These are phyloP conservation scores for Alternaria panax DNA, from an alignment of 2,329 filamentous ascomycete species.

Conservation along the genomic window DNA sequence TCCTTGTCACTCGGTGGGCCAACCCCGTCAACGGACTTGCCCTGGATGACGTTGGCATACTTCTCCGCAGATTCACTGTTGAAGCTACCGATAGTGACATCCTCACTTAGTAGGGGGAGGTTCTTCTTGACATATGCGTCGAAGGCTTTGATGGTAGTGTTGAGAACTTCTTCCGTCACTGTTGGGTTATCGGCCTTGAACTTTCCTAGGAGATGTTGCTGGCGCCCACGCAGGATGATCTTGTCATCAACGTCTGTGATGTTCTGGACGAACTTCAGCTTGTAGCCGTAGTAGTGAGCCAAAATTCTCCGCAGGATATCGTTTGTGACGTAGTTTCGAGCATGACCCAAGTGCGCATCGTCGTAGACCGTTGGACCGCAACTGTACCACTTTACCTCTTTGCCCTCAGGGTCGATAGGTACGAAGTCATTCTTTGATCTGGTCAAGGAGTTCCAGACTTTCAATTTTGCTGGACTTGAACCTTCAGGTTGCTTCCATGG, in stretches of 20 bases:
- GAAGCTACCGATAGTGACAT: slow-evolving; percentile 57
- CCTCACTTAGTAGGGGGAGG: slow-evolving; percentile 58
- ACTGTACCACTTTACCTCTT: slow-evolving; percentile 83
- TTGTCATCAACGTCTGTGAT: slow-evolving; percentile 70
- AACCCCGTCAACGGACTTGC: slow-evolving; percentile 62
- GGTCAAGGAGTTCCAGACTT: slow-evolving; percentile 82
- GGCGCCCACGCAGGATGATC: slow-evolving; percentile 72
- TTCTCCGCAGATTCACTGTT: slow-evolving; percentile 56
- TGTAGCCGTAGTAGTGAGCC: slow-evolving; percentile 81
- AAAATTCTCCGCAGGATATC: slow-evolving; percentile 87
- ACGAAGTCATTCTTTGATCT: slow-evolving; percentile 76
- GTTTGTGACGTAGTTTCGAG: slow-evolving; percentile 88
- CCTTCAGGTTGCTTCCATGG: slow-evolving; percentile 50
- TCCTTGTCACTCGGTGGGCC: slow-evolving; percentile 73
- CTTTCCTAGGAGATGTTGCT: slow-evolving; percentile 78
- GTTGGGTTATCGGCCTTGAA: slow-evolving; percentile 64
- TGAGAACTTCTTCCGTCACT: slow-evolving; percentile 55
- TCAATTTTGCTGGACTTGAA: slow-evolving; percentile 63
- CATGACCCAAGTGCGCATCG: slow-evolving; percentile 82
- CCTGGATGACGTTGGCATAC: slow-evolving; percentile 63
- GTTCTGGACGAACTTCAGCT: slow-evolving; percentile 90
- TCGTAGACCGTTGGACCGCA: slow-evolving; percentile 90
- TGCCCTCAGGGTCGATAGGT: slow-evolving; percentile 71
- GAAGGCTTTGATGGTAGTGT: slow-evolving; percentile 61
- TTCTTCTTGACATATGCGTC: slow-evolving; percentile 72